A percentile compares a stretch with the other conserved stretches of the same genome.
Conservation (phyloP, 192 early-diverging fungal genomes). For the Podochytrium sp. region DNA sequence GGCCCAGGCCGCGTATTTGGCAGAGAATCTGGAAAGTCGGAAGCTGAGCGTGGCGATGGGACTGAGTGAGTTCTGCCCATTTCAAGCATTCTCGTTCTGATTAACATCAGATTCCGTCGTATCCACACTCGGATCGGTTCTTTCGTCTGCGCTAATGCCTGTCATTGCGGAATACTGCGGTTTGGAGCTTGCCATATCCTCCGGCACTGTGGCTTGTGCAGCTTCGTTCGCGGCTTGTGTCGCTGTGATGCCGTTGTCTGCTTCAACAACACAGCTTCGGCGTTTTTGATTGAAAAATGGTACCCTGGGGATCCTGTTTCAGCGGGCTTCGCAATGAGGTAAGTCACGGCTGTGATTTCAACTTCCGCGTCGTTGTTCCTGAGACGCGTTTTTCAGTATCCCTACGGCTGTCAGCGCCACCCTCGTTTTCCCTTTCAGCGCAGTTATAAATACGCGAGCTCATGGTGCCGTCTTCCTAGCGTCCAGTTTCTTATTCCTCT, state of each 20-base stretch:
- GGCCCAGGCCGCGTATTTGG: slow-evolving; percentile 48
- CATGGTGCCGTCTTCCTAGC: slow-evolving; percentile 49
- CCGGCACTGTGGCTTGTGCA: not conserved
- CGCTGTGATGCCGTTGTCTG: slow-evolving; percentile 33
- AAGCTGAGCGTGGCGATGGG: slow-evolving; percentile 1
- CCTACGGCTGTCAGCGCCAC: not conserved
- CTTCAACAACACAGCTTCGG: slow-evolving; percentile 60
- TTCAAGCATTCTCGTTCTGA: slow-evolving; percentile 37
- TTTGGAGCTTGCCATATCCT: not conserved
- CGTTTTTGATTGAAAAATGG: slow-evolving; percentile 60
- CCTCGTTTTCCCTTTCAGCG: not conserved
- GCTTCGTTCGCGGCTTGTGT: not conserved
- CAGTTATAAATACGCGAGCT: no score
- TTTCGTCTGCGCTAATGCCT: slow-evolving; percentile 49
- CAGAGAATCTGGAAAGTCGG: slow-evolving; percentile 48
- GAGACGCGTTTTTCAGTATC: slow-evolving; percentile 2
- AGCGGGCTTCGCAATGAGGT: slow-evolving; percentile 53
- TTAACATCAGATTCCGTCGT: slow-evolving; percentile 44
- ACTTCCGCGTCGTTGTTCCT: not conserved
- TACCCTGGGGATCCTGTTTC: slow-evolving; percentile 51
- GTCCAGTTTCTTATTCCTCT: slow-evolving; percentile 53
- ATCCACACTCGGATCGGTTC: slow-evolving; percentile 52
- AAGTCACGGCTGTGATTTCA: slow-evolving; percentile 3
- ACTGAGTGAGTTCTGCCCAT: slow-evolving; percentile 18
- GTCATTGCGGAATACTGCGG: not conserved